A percentile compares a stretch with the other conserved stretches of the same genome.
These are phyloP conservation scores for Cucumis melo DNA, from an alignment of 306 rosid genomes.

Conservation along the genomic window DNA sequence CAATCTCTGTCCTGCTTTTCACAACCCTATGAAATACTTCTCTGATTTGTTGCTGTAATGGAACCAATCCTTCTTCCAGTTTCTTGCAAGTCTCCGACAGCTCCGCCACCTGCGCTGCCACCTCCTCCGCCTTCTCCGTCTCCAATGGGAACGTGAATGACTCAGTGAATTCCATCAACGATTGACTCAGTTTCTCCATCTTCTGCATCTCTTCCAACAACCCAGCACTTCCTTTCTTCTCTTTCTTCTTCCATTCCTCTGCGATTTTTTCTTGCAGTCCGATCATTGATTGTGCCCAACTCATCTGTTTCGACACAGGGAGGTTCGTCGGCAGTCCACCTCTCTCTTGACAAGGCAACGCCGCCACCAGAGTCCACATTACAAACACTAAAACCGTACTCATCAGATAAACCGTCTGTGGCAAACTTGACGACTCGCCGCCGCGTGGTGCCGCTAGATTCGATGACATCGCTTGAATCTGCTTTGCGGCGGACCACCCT, in stretches of 20 bases:
- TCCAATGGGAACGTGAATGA: slow-evolving; percentile 50
- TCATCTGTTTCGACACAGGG: slow-evolving; percentile 33
- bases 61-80: slow-evolving; percentile 83
- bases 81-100: slow-evolving; percentile 51
- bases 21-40: slow-evolving; percentile 76
- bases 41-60: slow-evolving; percentile 76
- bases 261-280: slow-evolving; percentile 69
- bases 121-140: slow-evolving; percentile 38
- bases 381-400: slow-evolving; percentile 38
- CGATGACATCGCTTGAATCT: slow-evolving; percentile 57
- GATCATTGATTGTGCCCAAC: slow-evolving; percentile 67
- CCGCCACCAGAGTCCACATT: slow-evolving; percentile 79
- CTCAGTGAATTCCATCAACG: slow-evolving; percentile 50
- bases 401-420: slow-evolving; percentile 56
- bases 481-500: slow-evolving; percentile 85
- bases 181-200: slow-evolving; percentile 57
- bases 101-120: slow-evolving; percentile 47
- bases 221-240: slow-evolving; percentile 67
- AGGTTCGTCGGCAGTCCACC: slow-evolving; percentile 47
- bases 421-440: slow-evolving; percentile 37
- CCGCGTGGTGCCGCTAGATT: slow-evolving; percentile 70
- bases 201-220: slow-evolving; percentile 70
- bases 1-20: slow-evolving; percentile 76
- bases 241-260: slow-evolving; percentile 94
- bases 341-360: slow-evolving; percentile 84